Percentiles rank a stretch among this genome's conserved stretches.
Conservation (phyloP, 139 green algal genomes). For the Coccomyxa sp. region DNA sequence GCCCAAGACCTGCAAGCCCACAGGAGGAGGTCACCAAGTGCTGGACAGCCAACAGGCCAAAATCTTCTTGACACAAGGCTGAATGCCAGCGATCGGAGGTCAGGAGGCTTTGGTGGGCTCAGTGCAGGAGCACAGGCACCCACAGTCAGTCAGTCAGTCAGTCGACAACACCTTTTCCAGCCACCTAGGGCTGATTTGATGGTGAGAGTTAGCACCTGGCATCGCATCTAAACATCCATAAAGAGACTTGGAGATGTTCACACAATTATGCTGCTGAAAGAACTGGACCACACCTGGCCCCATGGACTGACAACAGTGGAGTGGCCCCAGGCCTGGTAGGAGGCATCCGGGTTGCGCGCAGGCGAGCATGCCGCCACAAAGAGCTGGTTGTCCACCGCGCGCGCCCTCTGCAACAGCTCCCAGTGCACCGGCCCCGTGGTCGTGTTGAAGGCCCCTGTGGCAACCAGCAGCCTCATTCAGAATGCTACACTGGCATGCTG, state of each 20-base stretch:
- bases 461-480: not conserved
- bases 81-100: not conserved
- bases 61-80: constrained; percentile 56
- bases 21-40: not conserved
- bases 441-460: constrained; percentile 85
- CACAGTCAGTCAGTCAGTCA: not conserved
- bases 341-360: constrained; percentile 57
- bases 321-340: constrained; percentile 79
- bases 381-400: constrained; percentile 93
- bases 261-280: not conserved
- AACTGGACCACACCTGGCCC: constrained; percentile 59
- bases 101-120: not conserved
- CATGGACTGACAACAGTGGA: constrained; percentile 68
- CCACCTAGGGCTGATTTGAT: not conserved
- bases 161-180: too few relatives aligned
- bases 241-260: not conserved
- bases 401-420: constrained; percentile 84
- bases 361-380: constrained; percentile 91
- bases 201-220: too few relatives aligned
- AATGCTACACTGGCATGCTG: too few relatives aligned
- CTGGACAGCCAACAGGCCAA: constrained; percentile 22
- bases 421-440: constrained; percentile 91
- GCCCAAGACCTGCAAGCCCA: constrained; percentile 58
- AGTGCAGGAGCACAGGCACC: not conserved
- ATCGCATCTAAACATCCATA: too few relatives aligned